Base-by-base conservation (phyloP, 108 stramenopile species). In the Nitzschia putrida region DNA sequence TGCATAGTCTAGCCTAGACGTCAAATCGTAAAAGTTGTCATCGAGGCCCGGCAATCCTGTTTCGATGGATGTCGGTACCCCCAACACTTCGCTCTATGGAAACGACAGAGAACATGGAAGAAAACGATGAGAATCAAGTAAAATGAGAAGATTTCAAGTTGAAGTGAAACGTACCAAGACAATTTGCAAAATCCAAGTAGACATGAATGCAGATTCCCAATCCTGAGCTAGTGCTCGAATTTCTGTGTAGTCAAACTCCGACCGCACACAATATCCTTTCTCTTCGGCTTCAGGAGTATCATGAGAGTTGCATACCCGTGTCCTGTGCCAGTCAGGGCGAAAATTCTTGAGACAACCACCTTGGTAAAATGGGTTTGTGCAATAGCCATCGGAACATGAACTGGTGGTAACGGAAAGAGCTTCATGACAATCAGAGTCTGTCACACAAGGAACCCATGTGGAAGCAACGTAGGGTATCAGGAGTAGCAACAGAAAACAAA, bases 111-210 rank as follows among this genome's bases (percentile, higher is more conserved):
- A 44, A 44, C 11, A 9, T 11, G 9, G 9, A 9, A 13, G 13
- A 13, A 44, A 11, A 44, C 13, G 13, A 13, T 44, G 13, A 44
- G 9, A 11, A 13, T 44, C 44, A 13, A 11, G 9, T 13, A 9
- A 44, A 44, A 44, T 9, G 13, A 44, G 44, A 11, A 44, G 13
- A 44, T 44, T 44, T 11, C 44, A n/a, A n/a, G n/a, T n/a, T n/a
- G n/a, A n/a, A n/a, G n/a, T n/a, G n/a, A n/a, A 9, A 54, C 53
- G 9, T 54, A 54, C 53, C 53, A 54, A 18, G 37, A 80, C 11
- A 12, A 80, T 80, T 60, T 80, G 80, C 24, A 76, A 22, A 6
- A 80, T 66, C 73, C 73, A 80, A 1, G 44, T 50, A 10, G 68
- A 40, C 16, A 80, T 56, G 51, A 72, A 66, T 37, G 71, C 7